A percentile compares a stretch with the other conserved stretches of the same genome.
Conservation (phyloP, 2,329 filamentous ascomycete species). For the Emmonsia crescens region DNA sequence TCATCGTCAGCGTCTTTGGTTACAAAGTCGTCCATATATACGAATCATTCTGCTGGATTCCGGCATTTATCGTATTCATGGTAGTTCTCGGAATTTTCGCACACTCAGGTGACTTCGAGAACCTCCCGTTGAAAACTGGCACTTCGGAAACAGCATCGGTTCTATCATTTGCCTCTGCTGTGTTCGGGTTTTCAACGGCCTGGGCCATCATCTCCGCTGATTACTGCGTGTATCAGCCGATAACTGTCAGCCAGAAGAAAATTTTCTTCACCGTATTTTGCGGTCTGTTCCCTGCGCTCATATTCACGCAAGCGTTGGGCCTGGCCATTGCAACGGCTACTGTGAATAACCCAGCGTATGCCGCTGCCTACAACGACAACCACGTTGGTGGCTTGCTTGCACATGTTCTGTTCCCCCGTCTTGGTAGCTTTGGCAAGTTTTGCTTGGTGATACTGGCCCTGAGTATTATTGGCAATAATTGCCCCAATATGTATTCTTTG, state of each 20-base stretch:
- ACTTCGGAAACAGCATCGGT: constrained; percentile 49
- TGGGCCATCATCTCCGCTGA: constrained; percentile 69
- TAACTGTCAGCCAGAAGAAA: constrained; percentile 45
- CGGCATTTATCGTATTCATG: constrained; percentile 61
- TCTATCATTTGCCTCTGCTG: constrained; percentile 55
- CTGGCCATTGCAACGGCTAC: constrained; percentile 59
- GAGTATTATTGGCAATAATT: constrained; percentile 60
- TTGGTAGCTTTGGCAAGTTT: constrained; percentile 62
- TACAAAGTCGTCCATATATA: constrained; percentile 68
- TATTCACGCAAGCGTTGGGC: constrained; percentile 65
- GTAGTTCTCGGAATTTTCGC: constrained; percentile 59
- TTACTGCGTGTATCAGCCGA: constrained; percentile 70
- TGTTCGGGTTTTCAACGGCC: constrained; percentile 59
- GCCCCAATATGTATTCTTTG: constrained; percentile 61
- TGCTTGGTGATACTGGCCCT: constrained; percentile 57
- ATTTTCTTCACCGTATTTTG: constrained; percentile 60
- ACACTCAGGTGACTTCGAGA: constrained; percentile 54
- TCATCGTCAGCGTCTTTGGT: constrained; percentile 61
- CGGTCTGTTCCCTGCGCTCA: constrained; percentile 59
- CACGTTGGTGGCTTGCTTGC: constrained; percentile 57
- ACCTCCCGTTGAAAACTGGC: constrained; percentile 50
- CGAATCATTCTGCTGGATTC: constrained; percentile 65
- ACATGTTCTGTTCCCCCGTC: constrained; percentile 47
- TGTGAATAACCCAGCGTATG: constrained; percentile 47
- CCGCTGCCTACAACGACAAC: constrained; percentile 43